Evolutionary conservation across 2,329 filamentous ascomycete genomes (phyloP), one percentile per base, ranked within the genome.

Genomic region (Colletotrichum karsti): DNA sequence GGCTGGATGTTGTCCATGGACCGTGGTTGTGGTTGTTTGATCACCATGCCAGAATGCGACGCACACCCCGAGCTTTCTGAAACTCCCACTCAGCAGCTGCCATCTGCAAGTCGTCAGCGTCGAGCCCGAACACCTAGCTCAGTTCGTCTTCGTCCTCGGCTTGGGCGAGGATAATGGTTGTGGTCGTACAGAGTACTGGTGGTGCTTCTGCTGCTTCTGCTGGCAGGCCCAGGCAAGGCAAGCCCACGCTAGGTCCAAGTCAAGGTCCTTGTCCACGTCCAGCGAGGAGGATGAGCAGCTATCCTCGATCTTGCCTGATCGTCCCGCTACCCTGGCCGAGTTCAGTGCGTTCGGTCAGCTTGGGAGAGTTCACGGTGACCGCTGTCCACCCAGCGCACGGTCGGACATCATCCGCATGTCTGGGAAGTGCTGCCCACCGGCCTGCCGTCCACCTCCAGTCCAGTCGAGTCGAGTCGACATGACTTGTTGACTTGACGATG

Each of bases 271-370:
- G 59, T 42, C 46, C 30, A 54, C 37, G 28, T 58, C 39, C 15
- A 50, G 64, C 51, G 35, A 24, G 42, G 42, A 41, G 51, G 42
- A 18, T 46, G 53, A 50, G 44, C 37, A 48, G 54, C 51, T 53
- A 33, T 67, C 51, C 64, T 72, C 41, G 55, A 62, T 51, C 65
- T 48, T 72, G 70, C 69, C 71, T 74, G 73, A 75, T 75, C 73
- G 70, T 76, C 74, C 74, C 74, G 73, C 69, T 61, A 50, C 44
- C 55, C 63, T 69, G 62, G 69, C 51, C 67, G 48, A n/a, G 51
- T 56, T 67, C 61, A 54, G 67, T 63, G 59, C 54, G 55, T 44
- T 48, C 50, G 60, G 46, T 55, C 54, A 35, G 35, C 53, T 46
- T 39, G 46, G 46, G 67, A 54, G 41, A 55, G 63, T 64, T 67